Percentiles rank a stretch among this genome's conserved stretches.
phyloP scores from a whole-genome alignment of 768 basidiomycete species.

The Suillus spraguei region DNA sequence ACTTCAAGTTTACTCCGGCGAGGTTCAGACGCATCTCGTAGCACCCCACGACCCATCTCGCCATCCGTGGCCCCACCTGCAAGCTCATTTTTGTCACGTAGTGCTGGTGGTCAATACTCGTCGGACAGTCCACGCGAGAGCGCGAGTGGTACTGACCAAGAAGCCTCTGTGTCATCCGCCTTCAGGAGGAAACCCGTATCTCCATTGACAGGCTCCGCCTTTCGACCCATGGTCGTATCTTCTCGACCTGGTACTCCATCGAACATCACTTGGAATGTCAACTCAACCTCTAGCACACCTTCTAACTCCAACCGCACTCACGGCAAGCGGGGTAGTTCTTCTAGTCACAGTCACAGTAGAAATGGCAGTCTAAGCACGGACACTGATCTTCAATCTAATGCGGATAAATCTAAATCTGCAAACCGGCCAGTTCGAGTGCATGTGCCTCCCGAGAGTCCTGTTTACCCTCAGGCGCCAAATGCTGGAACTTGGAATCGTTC shows the following conservation, averaged over 20 bases:
- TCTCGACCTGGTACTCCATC: constrained; percentile 65
- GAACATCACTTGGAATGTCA: constrained; percentile 69
- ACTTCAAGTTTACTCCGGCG: constrained; percentile 46
- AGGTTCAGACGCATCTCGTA: constrained; percentile 58
- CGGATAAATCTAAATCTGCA: constrained; percentile 43
- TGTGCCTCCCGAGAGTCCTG: constrained; percentile 61
- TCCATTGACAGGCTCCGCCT: constrained; percentile 62
- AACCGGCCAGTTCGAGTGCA: constrained; percentile 57
- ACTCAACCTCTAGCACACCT: constrained; percentile 33
- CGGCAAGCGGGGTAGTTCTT: constrained; percentile 31
- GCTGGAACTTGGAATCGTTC: constrained; percentile 31
- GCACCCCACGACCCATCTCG: constrained; percentile 50
- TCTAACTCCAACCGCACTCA: constrained; percentile 29
- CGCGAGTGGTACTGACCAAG: constrained; percentile 38
- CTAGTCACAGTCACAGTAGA: constrained; percentile 52
- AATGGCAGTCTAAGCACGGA: constrained; percentile 60
- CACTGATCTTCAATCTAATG: constrained; percentile 24
- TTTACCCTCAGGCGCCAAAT: constrained; percentile 37
- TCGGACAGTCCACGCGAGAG: constrained; percentile 51
- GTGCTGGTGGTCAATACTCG: constrained; percentile 64
- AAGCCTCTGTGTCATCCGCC: constrained; percentile 51
- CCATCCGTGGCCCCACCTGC: constrained; percentile 43
- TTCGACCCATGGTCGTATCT: constrained; percentile 60
- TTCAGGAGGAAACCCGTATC: constrained; percentile 71
- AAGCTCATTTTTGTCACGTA: constrained; percentile 54